Conservation (phyloP, 257 asterid species). For the Lavandula angustifolia region DNA sequence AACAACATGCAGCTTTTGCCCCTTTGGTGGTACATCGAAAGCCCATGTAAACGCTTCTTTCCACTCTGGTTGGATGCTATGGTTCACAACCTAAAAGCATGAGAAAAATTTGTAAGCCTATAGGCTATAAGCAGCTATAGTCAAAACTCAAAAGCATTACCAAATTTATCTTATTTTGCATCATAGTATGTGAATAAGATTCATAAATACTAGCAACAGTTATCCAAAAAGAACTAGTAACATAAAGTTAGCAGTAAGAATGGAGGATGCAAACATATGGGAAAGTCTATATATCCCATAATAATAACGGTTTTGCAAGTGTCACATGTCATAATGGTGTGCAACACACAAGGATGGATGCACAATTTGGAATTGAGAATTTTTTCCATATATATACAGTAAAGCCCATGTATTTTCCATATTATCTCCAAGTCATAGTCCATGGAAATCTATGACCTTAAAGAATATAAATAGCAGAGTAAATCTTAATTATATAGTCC, state of each 20-base stretch:
- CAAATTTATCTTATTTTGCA: background rate
- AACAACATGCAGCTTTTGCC: constrained; percentile 72
- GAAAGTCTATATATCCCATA: background rate
- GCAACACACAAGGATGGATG: background rate
- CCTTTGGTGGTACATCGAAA: constrained; percentile 89
- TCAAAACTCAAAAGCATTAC: background rate
- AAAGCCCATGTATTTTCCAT: too few species aligned
- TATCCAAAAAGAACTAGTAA: background rate
- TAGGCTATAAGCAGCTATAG: constrained; percentile 2
- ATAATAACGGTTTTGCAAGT: too few species aligned
- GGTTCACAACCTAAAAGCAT: constrained; percentile 59
- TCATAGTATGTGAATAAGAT: constrained; percentile 4
- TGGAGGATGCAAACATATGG: constrained; percentile 10
- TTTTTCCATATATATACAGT: background rate
- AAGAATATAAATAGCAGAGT: constrained; percentile 8
- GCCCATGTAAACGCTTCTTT: constrained; percentile 86
- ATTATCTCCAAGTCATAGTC: constrained; percentile 9
- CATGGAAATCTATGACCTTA: constrained; percentile 1
- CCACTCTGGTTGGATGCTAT: constrained; percentile 76
- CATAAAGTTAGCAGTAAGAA: constrained; percentile 1
- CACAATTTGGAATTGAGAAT: too few species aligned
- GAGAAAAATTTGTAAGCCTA: constrained; percentile 13
- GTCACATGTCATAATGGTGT: too few species aligned
- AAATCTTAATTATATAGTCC: background rate
- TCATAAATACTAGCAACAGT: too few species aligned